Percentiles rank a stretch among this genome's conserved stretches.
Evolutionary conservation across 176 grass and related monocot species (phyloP).

Genomic region (Eragrostis curvula): DNA sequence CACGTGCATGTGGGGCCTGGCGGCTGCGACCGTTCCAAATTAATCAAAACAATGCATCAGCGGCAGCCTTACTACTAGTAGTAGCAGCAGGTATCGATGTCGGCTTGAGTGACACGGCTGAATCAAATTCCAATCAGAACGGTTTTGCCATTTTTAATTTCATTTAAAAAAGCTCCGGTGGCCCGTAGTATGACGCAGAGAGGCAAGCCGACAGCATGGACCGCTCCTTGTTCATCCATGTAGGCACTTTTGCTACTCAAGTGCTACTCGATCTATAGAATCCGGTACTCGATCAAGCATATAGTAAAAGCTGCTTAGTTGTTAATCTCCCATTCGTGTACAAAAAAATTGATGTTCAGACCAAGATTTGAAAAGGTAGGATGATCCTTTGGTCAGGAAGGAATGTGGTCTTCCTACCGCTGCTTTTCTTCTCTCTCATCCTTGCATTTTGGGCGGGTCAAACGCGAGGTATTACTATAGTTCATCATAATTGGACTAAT

Average conservation of each 20-base stretch:
- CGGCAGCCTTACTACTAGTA: background rate
- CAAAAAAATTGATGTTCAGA: background rate
- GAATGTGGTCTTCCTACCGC: slow-evolving; percentile 33
- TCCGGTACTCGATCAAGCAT: background rate
- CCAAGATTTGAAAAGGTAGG: background rate
- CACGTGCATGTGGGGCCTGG: slow-evolving; percentile 13
- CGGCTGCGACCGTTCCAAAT: background rate
- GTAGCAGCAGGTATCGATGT: background rate
- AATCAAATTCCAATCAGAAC: background rate
- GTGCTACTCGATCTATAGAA: background rate
- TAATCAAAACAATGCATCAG: background rate
- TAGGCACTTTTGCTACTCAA: background rate
- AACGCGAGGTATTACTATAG: slow-evolving; percentile 3
- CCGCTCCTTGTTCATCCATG: slow-evolving; percentile 5
- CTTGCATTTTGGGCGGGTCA: background rate
- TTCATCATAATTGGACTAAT: slow-evolving; percentile 14
- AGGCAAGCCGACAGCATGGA: slow-evolving; percentile 11
- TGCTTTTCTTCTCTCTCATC: slow-evolving; percentile 41
- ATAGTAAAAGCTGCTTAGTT: background rate
- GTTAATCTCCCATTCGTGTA: slow-evolving; percentile 6
- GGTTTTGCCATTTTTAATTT: background rate
- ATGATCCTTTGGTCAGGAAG: slow-evolving; percentile 21
- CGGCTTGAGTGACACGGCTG: background rate
- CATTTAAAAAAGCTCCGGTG: background rate
- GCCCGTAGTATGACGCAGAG: background rate